These are phyloP conservation scores for Solanum arcanum DNA, from an alignment of 257 asterid genomes.

Conservation along the genomic window DNA sequence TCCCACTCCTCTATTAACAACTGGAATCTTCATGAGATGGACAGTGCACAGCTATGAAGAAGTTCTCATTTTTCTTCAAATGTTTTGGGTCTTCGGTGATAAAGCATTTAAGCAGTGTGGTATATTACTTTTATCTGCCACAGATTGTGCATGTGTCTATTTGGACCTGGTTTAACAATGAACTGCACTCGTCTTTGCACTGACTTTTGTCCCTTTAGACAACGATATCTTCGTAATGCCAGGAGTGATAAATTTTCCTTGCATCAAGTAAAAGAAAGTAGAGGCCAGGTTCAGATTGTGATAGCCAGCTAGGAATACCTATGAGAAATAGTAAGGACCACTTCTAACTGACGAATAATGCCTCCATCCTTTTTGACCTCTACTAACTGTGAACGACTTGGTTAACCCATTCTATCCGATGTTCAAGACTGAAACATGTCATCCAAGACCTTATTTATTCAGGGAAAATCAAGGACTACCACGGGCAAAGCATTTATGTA, in stretches of 20 bases:
- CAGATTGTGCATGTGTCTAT: not conserved
- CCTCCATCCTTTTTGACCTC: not conserved
- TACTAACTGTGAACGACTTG: not conserved
- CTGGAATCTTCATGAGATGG: not conserved
- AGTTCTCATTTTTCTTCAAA: not conserved
- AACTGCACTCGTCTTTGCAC: not conserved
- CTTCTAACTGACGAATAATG: not conserved
- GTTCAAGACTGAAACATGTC: not conserved
- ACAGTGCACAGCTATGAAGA: not conserved
- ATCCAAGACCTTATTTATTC: not conserved
- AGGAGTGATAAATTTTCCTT: not conserved
- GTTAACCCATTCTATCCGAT: not conserved
- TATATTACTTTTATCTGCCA: not conserved
- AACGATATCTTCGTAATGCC: not conserved
- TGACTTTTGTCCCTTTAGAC: not conserved
- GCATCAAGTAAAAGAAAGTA: not conserved
- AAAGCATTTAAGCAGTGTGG: not conserved
- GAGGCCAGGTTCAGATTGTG: not conserved
- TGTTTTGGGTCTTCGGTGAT: not conserved
- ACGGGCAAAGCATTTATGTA: not conserved
- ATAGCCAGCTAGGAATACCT: not conserved
- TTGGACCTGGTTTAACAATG: not conserved
- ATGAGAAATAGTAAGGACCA: not conserved
- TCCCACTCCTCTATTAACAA: not conserved
- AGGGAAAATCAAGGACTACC: not conserved